Percentiles rank a stretch among this genome's conserved stretches.
phyloP scores from a whole-genome alignment of 2,329 filamentous ascomycete genomes.

The Microdochium trichocladiopsis region DNA sequence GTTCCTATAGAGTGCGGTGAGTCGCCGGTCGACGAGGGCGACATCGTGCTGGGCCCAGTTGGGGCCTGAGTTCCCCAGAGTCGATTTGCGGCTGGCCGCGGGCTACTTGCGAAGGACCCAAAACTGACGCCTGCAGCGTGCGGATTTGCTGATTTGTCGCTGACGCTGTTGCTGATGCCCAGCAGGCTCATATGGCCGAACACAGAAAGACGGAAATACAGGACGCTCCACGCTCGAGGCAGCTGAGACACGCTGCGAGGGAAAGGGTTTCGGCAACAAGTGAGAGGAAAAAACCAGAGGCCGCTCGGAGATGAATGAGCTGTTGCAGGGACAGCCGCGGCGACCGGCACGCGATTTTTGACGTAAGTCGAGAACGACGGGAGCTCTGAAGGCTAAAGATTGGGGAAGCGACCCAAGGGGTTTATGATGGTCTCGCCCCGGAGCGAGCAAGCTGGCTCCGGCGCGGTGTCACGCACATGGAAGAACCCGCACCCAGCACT shows the following conservation, averaged over 20 bases:
- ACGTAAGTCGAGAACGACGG: slow-evolving; percentile 8
- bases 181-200: no score
- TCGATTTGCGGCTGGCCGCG: slow-evolving; percentile 10
- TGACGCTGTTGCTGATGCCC: no score
- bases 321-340: not conserved
- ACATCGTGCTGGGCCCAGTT: slow-evolving; percentile 29
- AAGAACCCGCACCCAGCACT: not conserved
- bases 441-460: not conserved
- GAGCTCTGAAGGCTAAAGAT: slow-evolving; percentile 7
- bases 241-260: no score
- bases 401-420: slow-evolving; percentile 1
- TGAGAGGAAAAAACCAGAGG: no score
- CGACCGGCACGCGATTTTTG: not conserved
- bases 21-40: slow-evolving; percentile 46
- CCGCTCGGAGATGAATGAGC: no score
- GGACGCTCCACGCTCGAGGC: no score
- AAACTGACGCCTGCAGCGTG: no score
- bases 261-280: slow-evolving; percentile 1
- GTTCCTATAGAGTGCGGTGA: slow-evolving; percentile 38
- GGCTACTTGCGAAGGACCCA: no score
- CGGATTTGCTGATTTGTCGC: no score
- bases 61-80: not conserved
- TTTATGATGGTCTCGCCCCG: not conserved
- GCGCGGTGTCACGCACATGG: not conserved
- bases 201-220: no score